Evolutionary conservation across 345 rosid genomes (phyloP).

Genomic region (Punica granatum): DNA sequence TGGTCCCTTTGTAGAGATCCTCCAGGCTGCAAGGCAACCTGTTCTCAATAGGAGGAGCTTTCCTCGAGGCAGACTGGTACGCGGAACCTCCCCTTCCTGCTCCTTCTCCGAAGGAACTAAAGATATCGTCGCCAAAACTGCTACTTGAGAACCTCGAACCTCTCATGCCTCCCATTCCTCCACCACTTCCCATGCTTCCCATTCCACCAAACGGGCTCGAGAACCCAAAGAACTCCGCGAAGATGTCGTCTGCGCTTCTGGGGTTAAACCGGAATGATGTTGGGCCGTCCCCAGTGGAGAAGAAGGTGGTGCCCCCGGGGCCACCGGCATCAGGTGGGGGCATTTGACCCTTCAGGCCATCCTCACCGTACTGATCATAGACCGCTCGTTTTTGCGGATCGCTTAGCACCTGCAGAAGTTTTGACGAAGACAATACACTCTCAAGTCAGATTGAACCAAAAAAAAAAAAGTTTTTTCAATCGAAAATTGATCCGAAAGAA

Average conservation of each 20-base stretch:
- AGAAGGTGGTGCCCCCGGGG: conserved; percentile 51
- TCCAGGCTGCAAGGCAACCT: conserved; percentile 63
- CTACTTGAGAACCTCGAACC: conserved; percentile 40
- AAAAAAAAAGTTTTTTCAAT: not conserved
- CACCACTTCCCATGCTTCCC: conserved; percentile 13
- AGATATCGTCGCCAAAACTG: conserved; percentile 62
- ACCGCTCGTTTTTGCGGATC: conserved; percentile 76
- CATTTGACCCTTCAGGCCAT: conserved; percentile 69
- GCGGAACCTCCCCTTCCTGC: conserved; percentile 17
- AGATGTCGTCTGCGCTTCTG: conserved; percentile 65
- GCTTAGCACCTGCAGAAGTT: conserved; percentile 52
- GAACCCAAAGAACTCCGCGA: conserved; percentile 64
- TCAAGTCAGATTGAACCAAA: not conserved
- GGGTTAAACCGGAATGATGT: conserved; percentile 52
- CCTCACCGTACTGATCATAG: conserved; percentile 84
- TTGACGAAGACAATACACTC: not conserved
- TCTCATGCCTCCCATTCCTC: conserved; percentile 25
- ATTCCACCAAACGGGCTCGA: conserved; percentile 51
- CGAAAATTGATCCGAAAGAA: not conserved
- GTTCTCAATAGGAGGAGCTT: conserved; percentile 56
- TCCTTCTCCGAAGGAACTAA: conserved; percentile 41
- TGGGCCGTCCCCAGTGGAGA: conserved; percentile 59
- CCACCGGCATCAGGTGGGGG: conserved; percentile 69
- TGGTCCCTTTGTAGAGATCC: conserved; percentile 62
- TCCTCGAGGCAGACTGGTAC: conserved; percentile 24